Evolutionary conservation across 2,329 filamentous ascomycete genomes (phyloP).

Genomic region (Talaromyces atroroseus): DNA sequence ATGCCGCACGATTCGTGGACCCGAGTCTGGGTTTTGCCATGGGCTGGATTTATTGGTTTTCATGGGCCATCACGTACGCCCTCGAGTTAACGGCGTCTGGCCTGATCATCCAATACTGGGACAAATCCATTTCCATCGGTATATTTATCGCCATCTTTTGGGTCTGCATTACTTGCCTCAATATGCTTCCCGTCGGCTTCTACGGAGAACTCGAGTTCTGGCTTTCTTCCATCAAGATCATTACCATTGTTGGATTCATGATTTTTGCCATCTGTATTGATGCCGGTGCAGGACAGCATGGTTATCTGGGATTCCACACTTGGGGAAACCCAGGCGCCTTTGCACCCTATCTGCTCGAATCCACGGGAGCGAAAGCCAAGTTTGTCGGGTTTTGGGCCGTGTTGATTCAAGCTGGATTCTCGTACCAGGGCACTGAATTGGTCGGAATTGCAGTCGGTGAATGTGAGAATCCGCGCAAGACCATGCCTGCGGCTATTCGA

Average conservation of each 20-base stretch:
- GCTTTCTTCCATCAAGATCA: slow-evolving; percentile 49
- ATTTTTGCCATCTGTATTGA: slow-evolving; percentile 51
- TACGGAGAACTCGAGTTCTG: slow-evolving; percentile 53
- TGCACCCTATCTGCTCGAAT: slow-evolving; percentile 42
- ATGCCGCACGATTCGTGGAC: slow-evolving; percentile 69
- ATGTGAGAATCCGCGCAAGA: slow-evolving; percentile 52
- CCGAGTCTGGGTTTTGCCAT: slow-evolving; percentile 69
- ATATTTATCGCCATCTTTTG: slow-evolving; percentile 55
- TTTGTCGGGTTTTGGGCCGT: slow-evolving; percentile 50
- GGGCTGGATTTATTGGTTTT: slow-evolving; percentile 82
- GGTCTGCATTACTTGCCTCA: slow-evolving; percentile 50
- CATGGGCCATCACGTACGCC: slow-evolving; percentile 34
- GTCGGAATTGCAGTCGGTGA: slow-evolving; percentile 55
- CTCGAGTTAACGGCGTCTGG: slow-evolving; percentile 59
- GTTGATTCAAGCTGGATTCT: slow-evolving; percentile 48
- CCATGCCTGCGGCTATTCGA: slow-evolving; percentile 55
- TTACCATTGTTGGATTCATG: slow-evolving; percentile 49
- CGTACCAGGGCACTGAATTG: slow-evolving; percentile 53
- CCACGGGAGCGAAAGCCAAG: slow-evolving; percentile 42
- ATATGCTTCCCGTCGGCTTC: slow-evolving; percentile 44
- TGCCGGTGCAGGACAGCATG: slow-evolving; percentile 48
- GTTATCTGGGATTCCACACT: slow-evolving; percentile 48
- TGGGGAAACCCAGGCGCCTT: slow-evolving; percentile 47
- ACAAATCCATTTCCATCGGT: slow-evolving; percentile 36
- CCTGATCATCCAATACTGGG: slow-evolving; percentile 61